Base-by-base conservation (phyloP, 768 basidiomycete genomes). In the Pleurotus platypus region DNA sequence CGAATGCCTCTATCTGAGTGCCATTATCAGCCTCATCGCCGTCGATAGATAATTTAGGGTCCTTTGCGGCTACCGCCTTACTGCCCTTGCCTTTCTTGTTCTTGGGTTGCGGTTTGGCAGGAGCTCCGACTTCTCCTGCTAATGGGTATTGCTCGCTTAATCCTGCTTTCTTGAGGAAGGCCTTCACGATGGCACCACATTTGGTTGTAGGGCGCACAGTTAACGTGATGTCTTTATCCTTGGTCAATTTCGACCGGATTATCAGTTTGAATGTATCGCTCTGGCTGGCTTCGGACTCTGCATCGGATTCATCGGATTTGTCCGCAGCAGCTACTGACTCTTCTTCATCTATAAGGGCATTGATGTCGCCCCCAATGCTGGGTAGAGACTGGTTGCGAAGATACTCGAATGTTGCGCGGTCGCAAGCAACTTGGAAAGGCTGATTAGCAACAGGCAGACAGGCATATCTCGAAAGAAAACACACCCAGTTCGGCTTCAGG, bases 151-250 rank as follows among this genome's bases (percentile, higher is more conserved):
- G 75, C 47, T 80, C 78, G 27, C 78, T 75, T 55, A 92, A 65
- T 1, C 81, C 85, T 4, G 84, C 82, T 63, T 81, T 83, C 67
- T 82, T 89, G 64, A 93, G 72, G 68, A 87, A 93, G 0, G 86
- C 88, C 62, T 80, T 81, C 50, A 92, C 80, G 55, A 93, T 88
- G 0, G 86, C 82, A 12, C 84, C 85, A 56, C 90, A 91, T 55
- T 81, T 90, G 16, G 90, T 90, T 16, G 86, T 87, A 5, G 82
- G 79, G 5, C 89, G 85, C 5, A 92, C 90, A 2, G 78, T 86
- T 30, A 93, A 74, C 1, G 78, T 76, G 47, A 92, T 77, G 39
- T 82, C 78, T 57, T 80, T 84, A 15, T 72, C 68, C 35, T 71
- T 73, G 9, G 75, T 78, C 16, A 69, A 58, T 8, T 71, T 70